Evolutionary conservation across 441 rosid genomes (phyloP).

Genomic region (Jatropha podagrica): DNA sequence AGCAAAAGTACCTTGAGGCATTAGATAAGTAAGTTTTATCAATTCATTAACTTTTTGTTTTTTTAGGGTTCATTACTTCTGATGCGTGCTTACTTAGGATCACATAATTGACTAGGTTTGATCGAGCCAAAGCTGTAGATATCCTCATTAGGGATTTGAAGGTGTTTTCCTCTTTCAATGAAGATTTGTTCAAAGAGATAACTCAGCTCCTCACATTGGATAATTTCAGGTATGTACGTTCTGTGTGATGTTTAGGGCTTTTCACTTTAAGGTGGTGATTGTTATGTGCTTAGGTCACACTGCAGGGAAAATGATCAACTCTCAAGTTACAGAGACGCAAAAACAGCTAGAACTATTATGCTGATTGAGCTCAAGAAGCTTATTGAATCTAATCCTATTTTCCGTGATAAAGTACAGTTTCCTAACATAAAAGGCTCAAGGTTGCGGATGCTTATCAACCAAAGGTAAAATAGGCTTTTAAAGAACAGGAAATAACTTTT

Average conservation of each 20-base stretch:
- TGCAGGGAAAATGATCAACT: constrained; percentile 54
- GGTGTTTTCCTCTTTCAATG: constrained; percentile 45
- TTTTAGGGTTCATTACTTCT: not conserved
- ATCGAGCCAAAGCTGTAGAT: constrained; percentile 46
- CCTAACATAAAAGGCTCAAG: constrained; percentile 47
- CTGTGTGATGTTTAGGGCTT: not conserved
- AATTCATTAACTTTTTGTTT: not conserved
- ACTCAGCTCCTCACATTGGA: constrained; percentile 50
- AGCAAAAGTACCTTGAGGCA: constrained; percentile 60
- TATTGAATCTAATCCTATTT: constrained; percentile 55
- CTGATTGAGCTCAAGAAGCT: constrained; percentile 52
- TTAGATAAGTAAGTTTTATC: constrained; percentile 40
- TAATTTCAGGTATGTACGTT: constrained; percentile 44
- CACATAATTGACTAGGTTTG: constrained; percentile 35
- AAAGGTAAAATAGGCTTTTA: constrained; percentile 37
- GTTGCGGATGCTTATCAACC: constrained; percentile 47
- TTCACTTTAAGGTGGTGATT: constrained; percentile 3
- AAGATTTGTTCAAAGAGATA: constrained; percentile 54
- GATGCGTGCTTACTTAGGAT: constrained; percentile 9
- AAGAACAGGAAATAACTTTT: not conserved
- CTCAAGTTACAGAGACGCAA: constrained; percentile 45
- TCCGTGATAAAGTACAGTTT: constrained; percentile 47
- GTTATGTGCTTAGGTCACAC: not conserved
- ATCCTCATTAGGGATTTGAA: constrained; percentile 53
- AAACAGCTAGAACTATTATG: constrained; percentile 47